These are phyloP conservation scores for Tympanopsis confertula DNA, from an alignment of 2,329 filamentous ascomycete species.

Conservation along the genomic window DNA sequence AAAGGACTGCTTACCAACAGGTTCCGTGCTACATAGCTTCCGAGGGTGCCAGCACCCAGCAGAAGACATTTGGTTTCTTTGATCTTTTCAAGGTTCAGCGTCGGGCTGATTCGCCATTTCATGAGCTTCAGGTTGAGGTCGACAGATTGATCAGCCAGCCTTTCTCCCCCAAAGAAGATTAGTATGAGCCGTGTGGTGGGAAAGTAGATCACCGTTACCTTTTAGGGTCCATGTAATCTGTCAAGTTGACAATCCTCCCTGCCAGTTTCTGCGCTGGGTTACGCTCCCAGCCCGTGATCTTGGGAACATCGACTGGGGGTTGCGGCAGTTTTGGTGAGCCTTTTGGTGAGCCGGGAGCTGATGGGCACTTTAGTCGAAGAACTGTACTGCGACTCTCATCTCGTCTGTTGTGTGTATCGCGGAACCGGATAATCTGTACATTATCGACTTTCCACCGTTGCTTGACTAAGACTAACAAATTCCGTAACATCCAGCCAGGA, in stretches of 20 bases:
- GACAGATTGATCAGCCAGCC: conserved; percentile 83
- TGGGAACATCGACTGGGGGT: conserved; percentile 52
- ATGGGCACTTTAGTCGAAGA: conserved; percentile 48
- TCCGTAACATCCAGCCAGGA: conserved; percentile 86
- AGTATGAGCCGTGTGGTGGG: neutral
- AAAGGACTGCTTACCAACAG: conserved; percentile 43
- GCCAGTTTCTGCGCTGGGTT: conserved; percentile 67
- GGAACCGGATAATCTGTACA: conserved; percentile 79
- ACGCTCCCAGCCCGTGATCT: conserved; percentile 91
- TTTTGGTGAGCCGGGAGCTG: neutral
- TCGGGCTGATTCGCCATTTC: conserved; percentile 93
- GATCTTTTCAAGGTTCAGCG: conserved; percentile 75
- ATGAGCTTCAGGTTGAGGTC: conserved; percentile 95
- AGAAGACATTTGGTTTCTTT: conserved; percentile 84
- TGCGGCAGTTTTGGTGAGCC: too few relatives aligned
- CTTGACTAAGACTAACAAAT: conserved; percentile 73
- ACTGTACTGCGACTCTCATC: conserved; percentile 76
- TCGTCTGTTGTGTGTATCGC: conserved; percentile 66
- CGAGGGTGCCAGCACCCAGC: conserved; percentile 83
- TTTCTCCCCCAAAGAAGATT: conserved; percentile 12
- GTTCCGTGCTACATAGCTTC: conserved; percentile 84
- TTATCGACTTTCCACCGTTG: conserved; percentile 68
- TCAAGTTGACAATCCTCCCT: conserved; percentile 68
- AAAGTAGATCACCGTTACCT: neutral
- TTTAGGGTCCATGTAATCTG: conserved; percentile 76